Evolutionary conservation across 2,329 filamentous ascomycete genomes (phyloP).

Genomic region (Penicillium sp.): DNA sequence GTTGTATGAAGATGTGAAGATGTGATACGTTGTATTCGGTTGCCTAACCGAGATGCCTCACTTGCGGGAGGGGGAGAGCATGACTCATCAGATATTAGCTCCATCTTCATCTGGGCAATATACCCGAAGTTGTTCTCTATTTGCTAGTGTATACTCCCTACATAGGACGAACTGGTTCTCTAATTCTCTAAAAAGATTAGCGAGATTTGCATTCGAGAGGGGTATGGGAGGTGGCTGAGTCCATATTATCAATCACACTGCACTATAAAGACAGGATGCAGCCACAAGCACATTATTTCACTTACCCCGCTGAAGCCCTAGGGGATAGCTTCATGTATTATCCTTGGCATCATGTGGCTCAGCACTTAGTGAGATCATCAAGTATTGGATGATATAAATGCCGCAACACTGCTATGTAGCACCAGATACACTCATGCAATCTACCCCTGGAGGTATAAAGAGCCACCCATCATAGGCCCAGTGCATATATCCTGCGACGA

Average conservation of each 20-base stretch:
- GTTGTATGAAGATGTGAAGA: background rate
- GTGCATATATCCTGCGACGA: background rate
- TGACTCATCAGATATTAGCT: background rate
- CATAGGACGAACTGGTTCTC: no score
- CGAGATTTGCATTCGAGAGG: background rate
- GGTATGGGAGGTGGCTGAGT: background rate
- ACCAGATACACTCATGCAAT: background rate
- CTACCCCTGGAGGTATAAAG: background rate
- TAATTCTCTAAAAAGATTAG: background rate
- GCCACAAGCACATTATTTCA: background rate
- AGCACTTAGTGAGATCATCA: constrained; percentile 1
- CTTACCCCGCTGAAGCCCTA: background rate
- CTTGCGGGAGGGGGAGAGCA: no score
- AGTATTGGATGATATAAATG: constrained; percentile 3
- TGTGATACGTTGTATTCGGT: background rate
- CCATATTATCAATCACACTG: background rate
- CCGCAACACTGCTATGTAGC: constrained; percentile 1
- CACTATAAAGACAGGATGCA: background rate
- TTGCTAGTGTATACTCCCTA: no score
- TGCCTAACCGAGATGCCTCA: background rate
- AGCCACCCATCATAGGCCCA: background rate
- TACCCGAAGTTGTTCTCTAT: background rate
- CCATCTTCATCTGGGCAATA: background rate
- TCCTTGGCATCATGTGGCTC: constrained; percentile 8
- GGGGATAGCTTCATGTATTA: background rate